Evolutionary conservation across 306 rosid species (phyloP), one percentile per base, ranked within the genome.

Genomic region (Quercus suber): DNA sequence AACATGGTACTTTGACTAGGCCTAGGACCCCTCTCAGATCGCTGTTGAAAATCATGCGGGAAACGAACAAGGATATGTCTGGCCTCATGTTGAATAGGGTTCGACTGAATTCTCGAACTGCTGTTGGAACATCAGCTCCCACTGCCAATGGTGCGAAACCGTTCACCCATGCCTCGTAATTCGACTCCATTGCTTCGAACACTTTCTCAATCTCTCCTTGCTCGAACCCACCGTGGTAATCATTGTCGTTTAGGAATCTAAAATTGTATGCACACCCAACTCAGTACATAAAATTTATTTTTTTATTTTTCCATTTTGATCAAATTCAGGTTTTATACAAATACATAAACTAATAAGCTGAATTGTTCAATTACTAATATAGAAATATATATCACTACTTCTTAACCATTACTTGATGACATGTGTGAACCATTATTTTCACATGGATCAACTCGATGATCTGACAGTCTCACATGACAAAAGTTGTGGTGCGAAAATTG

Each of bases 31-130:
- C 98, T 51, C 98, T 84, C 49, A 93, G 78, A 75, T 95, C 99
- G 86, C 97, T 88, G 89, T 86, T 87, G 86, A 95, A 93, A 1
- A 89, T 91, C 1, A 89, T 84, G 3, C 92, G 82, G 1, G 88
- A 87, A 17, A 90, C 96, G 69, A 89, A 95, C 9, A 95, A 84
- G 6, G 99, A 71, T 51, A 95, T 95, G 80, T 95, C 99, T 0
- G 99, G 99, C 3, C 99, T 77, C 99, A 95, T 93, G 82, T 93
- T 95, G 90, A 95, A 95, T 2, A 95, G 77, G 0, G 99, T 95
- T 68, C 98, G 79, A 0, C 94, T 89, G 80, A 95, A 95, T 79
- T 95, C 99, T 37, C 87, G 70, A 8, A 93, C 99, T 0, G 86
- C 99, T 0, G 82, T 23, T 2, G 99, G 99, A 5, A 95, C 99